Base-by-base conservation (phyloP, 78 protist genomes). In the Dictyostelium intermedium region DNA sequence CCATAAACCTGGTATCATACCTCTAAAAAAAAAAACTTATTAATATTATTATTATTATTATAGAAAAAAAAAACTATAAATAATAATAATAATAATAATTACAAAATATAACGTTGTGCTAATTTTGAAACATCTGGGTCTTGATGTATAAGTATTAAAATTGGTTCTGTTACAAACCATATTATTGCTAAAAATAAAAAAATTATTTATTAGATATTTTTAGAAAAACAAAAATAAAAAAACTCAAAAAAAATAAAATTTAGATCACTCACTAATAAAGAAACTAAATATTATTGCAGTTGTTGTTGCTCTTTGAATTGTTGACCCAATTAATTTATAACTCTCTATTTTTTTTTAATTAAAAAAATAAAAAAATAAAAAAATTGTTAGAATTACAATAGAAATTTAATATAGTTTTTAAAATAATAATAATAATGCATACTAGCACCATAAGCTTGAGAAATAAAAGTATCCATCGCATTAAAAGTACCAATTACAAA, bases 401-500 rank as follows among this genome's bases (percentile, higher is more conserved):
- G n/a, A n/a, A n/a, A n/a, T n/a, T n/a, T n/a, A n/a, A n/a, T n/a
- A n/a, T n/a, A n/a, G n/a, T n/a, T 27, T 32, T 27, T 2, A 69
- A 18, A 16, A 32, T 37, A 1, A 73, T 27, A 73, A 73, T 37
- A n/a, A 5, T 3, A 76, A 43, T 30, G 39, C 89, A 16, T 83
- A 83, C 89, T 89, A 60, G 94, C 94, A 81, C 94, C 94, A 45
- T 39, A 89, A 2, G 74, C 35, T 47, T 89, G 94, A 80, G 86
- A 79, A 66, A 89, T 80, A 6, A 79, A 34, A 5, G 94, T 89
- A 35, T 89, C 94, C 94, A 89, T 89, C 1, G 94, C 86, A 89
- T 89, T 89, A 18, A 89, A 43, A 5, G 76, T 20, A 50, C 94
- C 94, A 16, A 89, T 70, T 13, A 83, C 73, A 27, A 89, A 27